A percentile compares a stretch with the other conserved stretches of the same genome.
Evolutionary conservation across 345 rosid genomes (phyloP).

Genomic region (thale cress (Arabidopsis thaliana)): TAIR10.1 NC_003076.8:17471501-17472000

Average conservation of each 20-base stretch:
- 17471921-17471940: slow-evolving; percentile 28
- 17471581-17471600: slow-evolving; percentile 38
- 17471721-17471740: slow-evolving; percentile 90
- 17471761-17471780: slow-evolving; percentile 54
- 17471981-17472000: slow-evolving; percentile 95
- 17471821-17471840: slow-evolving; percentile 58
- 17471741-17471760: slow-evolving; percentile 84
- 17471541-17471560: slow-evolving; percentile 1
- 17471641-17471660: slow-evolving; percentile 78
- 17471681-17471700: slow-evolving; percentile 96
- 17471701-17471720: slow-evolving; percentile 85
- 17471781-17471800: neutral
- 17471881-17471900: slow-evolving; percentile 78
- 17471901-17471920: slow-evolving; percentile 29
- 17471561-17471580: slow-evolving; percentile 16
- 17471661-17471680: slow-evolving; percentile 97
- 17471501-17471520: slow-evolving; percentile 52
- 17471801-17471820: slow-evolving; percentile 9
- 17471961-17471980: slow-evolving; percentile 58
- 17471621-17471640: slow-evolving; percentile 74
- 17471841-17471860: slow-evolving; percentile 93
- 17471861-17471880: slow-evolving; percentile 89
- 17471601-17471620: slow-evolving; percentile 86
- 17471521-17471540: neutral
- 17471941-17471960: slow-evolving; percentile 15